Conservation (phyloP, 768 basidiomycete species). For the Leccinum ochraceum region DNA sequence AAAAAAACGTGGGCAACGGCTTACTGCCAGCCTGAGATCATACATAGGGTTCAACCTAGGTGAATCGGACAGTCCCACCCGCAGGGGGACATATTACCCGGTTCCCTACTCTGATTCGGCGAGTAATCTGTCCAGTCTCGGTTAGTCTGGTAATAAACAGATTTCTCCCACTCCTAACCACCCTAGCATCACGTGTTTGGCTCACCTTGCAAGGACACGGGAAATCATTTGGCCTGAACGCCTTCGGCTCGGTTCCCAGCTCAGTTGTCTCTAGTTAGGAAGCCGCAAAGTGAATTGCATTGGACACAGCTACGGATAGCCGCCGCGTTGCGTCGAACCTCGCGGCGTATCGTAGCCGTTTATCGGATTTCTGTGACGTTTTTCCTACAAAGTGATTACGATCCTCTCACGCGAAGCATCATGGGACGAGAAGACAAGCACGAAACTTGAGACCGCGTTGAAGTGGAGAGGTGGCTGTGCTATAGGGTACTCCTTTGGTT, state of each 20-base stretch:
- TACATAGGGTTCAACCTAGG: not conserved
- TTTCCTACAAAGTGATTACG: not conserved
- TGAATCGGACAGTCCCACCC: not conserved
- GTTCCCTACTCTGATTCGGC: not conserved
- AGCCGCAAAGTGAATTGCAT: not conserved
- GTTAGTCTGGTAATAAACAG: not conserved
- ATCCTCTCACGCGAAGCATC: slow-evolving; percentile 7
- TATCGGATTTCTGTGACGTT: not conserved
- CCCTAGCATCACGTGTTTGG: not conserved
- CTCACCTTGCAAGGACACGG: not conserved
- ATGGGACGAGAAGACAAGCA: not conserved
- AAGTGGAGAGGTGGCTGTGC: slow-evolving; percentile 1
- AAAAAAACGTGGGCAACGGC: not conserved
- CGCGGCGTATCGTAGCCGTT: slow-evolving; percentile 2
- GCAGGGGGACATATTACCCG: not conserved
- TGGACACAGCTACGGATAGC: not conserved
- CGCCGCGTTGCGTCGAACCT: not conserved
- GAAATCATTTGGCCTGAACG: not conserved
- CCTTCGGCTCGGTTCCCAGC: not conserved
- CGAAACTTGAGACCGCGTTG: not conserved
- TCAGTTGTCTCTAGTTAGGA: not conserved
- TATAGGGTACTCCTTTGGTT: not conserved
- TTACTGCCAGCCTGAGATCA: not conserved
- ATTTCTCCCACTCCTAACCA: not conserved
- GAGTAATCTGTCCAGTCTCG: not conserved